Conservation (phyloP, 331 rosid species). For the Malus hybrid region DNA sequence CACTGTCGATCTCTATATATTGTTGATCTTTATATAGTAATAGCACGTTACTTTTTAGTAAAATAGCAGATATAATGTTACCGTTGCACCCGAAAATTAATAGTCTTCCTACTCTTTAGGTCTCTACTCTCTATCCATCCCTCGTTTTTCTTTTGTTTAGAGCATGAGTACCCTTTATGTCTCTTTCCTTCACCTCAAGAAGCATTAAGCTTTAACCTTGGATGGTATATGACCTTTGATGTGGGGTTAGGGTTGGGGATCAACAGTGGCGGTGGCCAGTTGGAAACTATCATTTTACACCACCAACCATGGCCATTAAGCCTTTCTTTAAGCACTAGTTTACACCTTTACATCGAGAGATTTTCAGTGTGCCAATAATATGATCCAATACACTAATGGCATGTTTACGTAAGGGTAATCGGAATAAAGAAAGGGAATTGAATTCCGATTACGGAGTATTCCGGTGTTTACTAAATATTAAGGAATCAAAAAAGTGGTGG, state of each 20-base stretch:
- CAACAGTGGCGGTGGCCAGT: not conserved
- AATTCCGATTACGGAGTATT: too few relatives aligned
- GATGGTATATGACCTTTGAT: constrained; percentile 7
- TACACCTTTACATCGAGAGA: not conserved
- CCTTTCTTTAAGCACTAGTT: not conserved
- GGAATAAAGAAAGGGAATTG: too few relatives aligned
- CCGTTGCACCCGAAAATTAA: not conserved
- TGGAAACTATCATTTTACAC: constrained; percentile 14
- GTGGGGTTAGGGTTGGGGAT: not conserved
- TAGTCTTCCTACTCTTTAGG: not conserved
- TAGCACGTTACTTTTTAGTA: too few relatives aligned
- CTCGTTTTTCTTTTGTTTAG: too few relatives aligned
- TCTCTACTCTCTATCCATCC: not conserved
- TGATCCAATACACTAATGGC: not conserved
- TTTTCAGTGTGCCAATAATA: not conserved
- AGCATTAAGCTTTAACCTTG: constrained; percentile 19
- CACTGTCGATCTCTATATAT: too few relatives aligned
- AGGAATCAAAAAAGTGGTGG: too few relatives aligned
- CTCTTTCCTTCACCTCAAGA: constrained; percentile 16
- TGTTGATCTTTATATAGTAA: too few relatives aligned
- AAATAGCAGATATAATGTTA: too few relatives aligned
- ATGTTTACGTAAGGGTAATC: too few relatives aligned
- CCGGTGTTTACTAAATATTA: too few relatives aligned
- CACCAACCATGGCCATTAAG: constrained; percentile 13
- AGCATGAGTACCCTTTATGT: constrained; percentile 3